phyloP scores from a whole-genome alignment of 208 protist genomes.

The Angomonas ambiguus region DNA sequence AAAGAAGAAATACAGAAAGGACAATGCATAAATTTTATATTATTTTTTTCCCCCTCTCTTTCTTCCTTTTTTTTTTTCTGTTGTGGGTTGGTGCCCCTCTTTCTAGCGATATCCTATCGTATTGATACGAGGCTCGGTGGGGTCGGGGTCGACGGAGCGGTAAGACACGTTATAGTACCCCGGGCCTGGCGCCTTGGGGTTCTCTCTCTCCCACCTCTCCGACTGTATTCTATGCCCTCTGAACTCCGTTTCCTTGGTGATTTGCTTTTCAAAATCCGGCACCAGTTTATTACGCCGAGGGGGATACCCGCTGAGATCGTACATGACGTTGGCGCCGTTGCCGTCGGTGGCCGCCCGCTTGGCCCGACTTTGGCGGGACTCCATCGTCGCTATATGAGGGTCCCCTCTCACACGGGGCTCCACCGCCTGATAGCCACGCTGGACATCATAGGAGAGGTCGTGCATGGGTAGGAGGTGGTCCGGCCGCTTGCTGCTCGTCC shows the following conservation, averaged over 20 bases:
- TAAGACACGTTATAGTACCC: neutral
- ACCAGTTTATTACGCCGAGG: slow-evolving; percentile 42
- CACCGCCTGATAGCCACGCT: slow-evolving; percentile 31
- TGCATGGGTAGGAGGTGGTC: slow-evolving; percentile 28
- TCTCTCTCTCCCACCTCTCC: slow-evolving; percentile 56
- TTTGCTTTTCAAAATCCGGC: slow-evolving; percentile 76
- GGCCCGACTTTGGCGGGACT: slow-evolving; percentile 44
- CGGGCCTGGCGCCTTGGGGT: slow-evolving; percentile 52
- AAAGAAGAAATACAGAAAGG: too few relatives aligned
- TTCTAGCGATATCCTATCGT: neutral
- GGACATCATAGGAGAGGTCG: slow-evolving; percentile 61
- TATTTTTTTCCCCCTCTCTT: too few relatives aligned
- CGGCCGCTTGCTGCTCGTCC: slow-evolving; percentile 26
- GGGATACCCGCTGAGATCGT: slow-evolving; percentile 43
- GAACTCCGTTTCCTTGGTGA: slow-evolving; percentile 82
- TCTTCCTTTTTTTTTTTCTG: too few relatives aligned
- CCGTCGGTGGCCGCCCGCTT: slow-evolving; percentile 29
- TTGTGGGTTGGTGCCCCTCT: too few relatives aligned
- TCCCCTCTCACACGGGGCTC: slow-evolving; percentile 48
- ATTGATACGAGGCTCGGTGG: slow-evolving; percentile 2
- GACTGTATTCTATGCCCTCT: slow-evolving; percentile 68
- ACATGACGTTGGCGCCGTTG: slow-evolving; percentile 51
- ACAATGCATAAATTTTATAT: too few relatives aligned
- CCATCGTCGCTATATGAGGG: slow-evolving; percentile 53
- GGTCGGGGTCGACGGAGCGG: neutral